Evolutionary conservation across 2,329 filamentous ascomycete genomes (phyloP).

Genomic region (Cladophialophora bantiana): DNA sequence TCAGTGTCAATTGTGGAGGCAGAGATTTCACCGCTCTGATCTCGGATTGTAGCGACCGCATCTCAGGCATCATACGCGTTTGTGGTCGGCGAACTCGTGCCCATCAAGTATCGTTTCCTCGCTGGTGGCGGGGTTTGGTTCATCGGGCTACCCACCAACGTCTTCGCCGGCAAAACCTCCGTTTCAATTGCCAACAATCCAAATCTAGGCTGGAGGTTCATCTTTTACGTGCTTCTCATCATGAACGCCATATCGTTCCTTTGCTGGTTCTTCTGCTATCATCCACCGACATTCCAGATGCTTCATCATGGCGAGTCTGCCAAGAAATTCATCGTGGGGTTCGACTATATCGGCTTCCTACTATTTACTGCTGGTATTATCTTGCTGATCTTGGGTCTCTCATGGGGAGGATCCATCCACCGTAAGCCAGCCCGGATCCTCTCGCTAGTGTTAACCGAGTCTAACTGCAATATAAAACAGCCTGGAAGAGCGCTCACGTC

Average conservation of each 20-base stretch:
- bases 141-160: conserved; percentile 43
- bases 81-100: conserved; percentile 50
- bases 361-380: conserved; percentile 52
- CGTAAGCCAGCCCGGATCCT: no score
- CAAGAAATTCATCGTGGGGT: conserved; percentile 49
- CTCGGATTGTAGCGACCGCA: background rate
- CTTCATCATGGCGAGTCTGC: conserved; percentile 46
- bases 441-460: no score
- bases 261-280: conserved; percentile 56
- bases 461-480: no score
- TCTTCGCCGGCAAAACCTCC: conserved; percentile 55
- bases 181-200: conserved; percentile 45
- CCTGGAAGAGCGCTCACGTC: no score
- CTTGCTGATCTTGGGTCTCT: conserved; percentile 52
- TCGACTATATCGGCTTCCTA: conserved; percentile 57
- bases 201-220: conserved; percentile 57
- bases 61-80: conserved; percentile 43
- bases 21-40: no score
- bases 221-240: conserved; percentile 58
- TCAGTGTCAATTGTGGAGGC: no score
- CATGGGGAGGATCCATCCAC: conserved; percentile 46
- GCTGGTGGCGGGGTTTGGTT: conserved; percentile 47
- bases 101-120: conserved; percentile 48
- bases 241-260: conserved; percentile 51
- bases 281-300: conserved; percentile 56